Percentiles rank a stretch among this genome's conserved stretches.
phyloP scores from a whole-genome alignment of 2,329 filamentous ascomycete species.

The Trichophyton simii region DNA sequence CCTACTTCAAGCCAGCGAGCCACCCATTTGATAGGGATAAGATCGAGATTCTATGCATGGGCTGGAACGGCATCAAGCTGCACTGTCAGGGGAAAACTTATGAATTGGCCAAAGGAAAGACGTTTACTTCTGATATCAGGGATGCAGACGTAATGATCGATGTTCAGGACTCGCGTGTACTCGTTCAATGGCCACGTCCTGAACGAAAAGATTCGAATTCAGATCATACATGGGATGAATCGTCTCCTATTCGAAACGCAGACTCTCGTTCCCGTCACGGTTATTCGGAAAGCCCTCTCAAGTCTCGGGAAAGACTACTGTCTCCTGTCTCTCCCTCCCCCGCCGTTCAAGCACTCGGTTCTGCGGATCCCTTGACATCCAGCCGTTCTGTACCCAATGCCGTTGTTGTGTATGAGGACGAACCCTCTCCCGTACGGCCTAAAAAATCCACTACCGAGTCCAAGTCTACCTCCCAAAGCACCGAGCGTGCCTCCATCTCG shows the following conservation, averaged over 20 bases:
- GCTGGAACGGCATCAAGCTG: conserved; percentile 90
- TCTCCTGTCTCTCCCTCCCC: conserved; percentile 69
- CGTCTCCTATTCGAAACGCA: conserved; percentile 35
- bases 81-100: conserved; percentile 82
- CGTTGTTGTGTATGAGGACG: conserved; percentile 61
- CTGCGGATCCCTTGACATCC: conserved; percentile 32
- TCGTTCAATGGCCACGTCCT: conserved; percentile 70
- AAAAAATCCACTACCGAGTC: conserved; percentile 18
- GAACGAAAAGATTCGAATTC: conserved; percentile 41
- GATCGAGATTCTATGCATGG: conserved; percentile 80
- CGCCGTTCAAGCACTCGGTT: conserved; percentile 36
- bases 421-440: conserved; percentile 42
- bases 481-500: conserved; percentile 24
- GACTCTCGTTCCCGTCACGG: conserved; percentile 16
- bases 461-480: conserved; percentile 22
- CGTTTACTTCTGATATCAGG: conserved; percentile 79
- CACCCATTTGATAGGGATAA: conserved; percentile 58
- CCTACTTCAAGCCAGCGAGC: conserved; percentile 61
- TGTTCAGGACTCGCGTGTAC: conserved; percentile 80
- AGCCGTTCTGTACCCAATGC: conserved; percentile 32
- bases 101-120: conserved; percentile 76
- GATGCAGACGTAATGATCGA: conserved; percentile 86
- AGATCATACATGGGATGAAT: conserved; percentile 60
- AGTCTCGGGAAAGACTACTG: conserved; percentile 48
- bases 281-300: conserved; percentile 36